Base-by-base conservation (phyloP, 192 early-diverging fungal genomes). In the Dissophora ornata region DNA sequence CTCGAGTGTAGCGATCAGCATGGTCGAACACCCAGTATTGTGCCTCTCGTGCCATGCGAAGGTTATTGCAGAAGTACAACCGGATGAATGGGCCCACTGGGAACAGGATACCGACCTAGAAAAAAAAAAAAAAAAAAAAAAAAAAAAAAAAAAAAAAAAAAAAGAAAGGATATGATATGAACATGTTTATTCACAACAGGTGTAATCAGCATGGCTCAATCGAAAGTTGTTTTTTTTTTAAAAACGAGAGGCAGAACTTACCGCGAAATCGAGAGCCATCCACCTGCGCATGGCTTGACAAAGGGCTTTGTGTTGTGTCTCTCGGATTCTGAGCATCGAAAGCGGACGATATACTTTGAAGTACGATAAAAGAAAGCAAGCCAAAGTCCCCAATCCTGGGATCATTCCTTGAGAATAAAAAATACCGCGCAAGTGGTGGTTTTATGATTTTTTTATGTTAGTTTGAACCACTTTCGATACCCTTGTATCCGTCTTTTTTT, bases 311-410 rank as follows among this genome's bases (percentile, higher is more conserved):
- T 36, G 50, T n/a, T 62, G 25, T 13, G 19, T 11, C 12, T 32
- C 42, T 18, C 24, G 51, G 11, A 71, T 45, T 0, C 36, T 42
- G 7, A 62, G 41, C 25, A 2, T 11, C 16, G 46, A 48, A 4
- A 74, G 49, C 11, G 71, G 71, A 1, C 47, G 62, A 25, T 41
- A 53, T 0, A 75, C 63, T 41, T 49, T 54, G 18, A 48, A 21
- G n/a, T 61, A 67, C 2, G 71, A 60, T 10, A 75, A 18, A 0
- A 41, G 3, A 15, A 36, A 21, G n/a, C 63, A 62, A 2, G 56
- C 32, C 4, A 75, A 7, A n/a, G n/a, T 15, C 2, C 63, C 63
- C 10, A 51, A 5, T 25, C 25, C 57, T 4, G 71, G 71, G n/a
- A 75, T 45, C 24, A 75, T n/a, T 4, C 57, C 71, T 75, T 6